Percentiles rank a stretch among this genome's conserved stretches.
Evolutionary conservation across 257 asterid genomes (phyloP).

Genomic region (Primulina huaijiensis): DNA sequence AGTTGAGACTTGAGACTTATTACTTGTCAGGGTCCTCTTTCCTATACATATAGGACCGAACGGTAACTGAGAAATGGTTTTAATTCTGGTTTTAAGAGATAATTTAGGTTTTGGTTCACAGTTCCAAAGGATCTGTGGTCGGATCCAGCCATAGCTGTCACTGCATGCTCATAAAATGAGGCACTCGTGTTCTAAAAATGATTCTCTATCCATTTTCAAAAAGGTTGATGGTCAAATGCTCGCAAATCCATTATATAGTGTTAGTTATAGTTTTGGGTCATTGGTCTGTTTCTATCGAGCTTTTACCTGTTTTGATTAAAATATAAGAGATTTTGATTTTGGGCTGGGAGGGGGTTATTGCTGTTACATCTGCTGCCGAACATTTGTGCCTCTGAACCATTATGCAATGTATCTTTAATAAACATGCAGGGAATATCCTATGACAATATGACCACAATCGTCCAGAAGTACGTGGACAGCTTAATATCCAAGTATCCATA

Average conservation of each 20-base stretch:
- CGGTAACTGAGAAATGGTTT: too few species aligned
- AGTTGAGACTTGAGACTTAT: too few species aligned
- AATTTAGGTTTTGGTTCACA: too few species aligned
- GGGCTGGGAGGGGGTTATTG: background rate
- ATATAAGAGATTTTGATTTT: background rate
- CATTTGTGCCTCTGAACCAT: conserved; percentile 3
- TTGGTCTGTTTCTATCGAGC: background rate
- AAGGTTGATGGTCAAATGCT: background rate
- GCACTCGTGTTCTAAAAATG: too few species aligned
- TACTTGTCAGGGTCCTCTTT: too few species aligned
- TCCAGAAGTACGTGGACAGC: conserved; percentile 75
- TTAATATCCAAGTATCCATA: conserved; percentile 75
- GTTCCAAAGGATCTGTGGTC: too few species aligned
- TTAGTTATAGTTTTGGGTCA: background rate
- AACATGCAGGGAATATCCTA: conserved; percentile 86
- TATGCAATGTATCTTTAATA: conserved; percentile 10
- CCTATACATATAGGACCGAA: too few species aligned
- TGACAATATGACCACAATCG: conserved; percentile 90
- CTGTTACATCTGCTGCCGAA: conserved; percentile 12
- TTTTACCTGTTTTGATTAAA: background rate
- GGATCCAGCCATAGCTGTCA: too few species aligned
- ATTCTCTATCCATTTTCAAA: background rate
- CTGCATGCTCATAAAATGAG: too few species aligned
- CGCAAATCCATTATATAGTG: too few species aligned
- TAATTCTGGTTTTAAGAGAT: too few species aligned